phyloP scores from a whole-genome alignment of 352 stramenopile species.

The Saprolegnia parasitica region DNA sequence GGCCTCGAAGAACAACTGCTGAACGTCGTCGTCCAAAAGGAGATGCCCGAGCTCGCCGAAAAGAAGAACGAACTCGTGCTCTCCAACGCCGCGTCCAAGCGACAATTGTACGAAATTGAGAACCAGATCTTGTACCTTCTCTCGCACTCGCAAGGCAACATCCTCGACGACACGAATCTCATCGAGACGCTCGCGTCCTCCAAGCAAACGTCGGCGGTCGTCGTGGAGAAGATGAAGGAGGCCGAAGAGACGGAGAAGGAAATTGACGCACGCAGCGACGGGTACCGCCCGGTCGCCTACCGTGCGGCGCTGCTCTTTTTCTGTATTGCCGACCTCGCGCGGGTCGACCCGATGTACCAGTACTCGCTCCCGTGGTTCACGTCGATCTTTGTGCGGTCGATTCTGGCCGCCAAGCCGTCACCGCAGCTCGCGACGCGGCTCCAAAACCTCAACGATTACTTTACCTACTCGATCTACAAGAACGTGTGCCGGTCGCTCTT shows the following conservation, averaged over 20 bases:
- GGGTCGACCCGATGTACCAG: constrained; percentile 89
- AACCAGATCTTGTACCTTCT: constrained; percentile 90
- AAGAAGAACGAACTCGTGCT: constrained; percentile 90
- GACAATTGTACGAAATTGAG: constrained; percentile 88
- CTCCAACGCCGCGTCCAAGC: constrained; percentile 83
- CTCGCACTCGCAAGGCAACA: constrained; percentile 89
- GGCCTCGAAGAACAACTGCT: constrained; percentile 89
- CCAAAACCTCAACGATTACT: constrained; percentile 88
- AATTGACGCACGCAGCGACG: constrained; percentile 82
- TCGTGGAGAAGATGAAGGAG: constrained; percentile 88
- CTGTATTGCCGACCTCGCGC: constrained; percentile 82
- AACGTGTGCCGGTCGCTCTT: constrained; percentile 92
- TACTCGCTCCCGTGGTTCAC: constrained; percentile 93
- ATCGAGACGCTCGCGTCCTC: constrained; percentile 86
- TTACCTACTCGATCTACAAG: constrained; percentile 93
- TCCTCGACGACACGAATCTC: constrained; percentile 89
- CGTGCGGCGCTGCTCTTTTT: constrained; percentile 88
- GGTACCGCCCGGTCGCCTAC: constrained; percentile 85
- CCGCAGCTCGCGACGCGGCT: constrained; percentile 69
- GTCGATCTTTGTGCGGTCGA: constrained; percentile 86
- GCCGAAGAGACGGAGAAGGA: constrained; percentile 88
- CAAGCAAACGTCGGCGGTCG: constrained; percentile 72
- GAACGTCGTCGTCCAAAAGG: constrained; percentile 82
- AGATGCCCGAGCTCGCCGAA: constrained; percentile 84
- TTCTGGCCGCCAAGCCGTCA: constrained; percentile 66